Percentiles rank a stretch among this genome's conserved stretches.
Evolutionary conservation across 192 early-diverging fungal genomes (phyloP).

Genomic region (Umbelopsis ramanniana): DNA sequence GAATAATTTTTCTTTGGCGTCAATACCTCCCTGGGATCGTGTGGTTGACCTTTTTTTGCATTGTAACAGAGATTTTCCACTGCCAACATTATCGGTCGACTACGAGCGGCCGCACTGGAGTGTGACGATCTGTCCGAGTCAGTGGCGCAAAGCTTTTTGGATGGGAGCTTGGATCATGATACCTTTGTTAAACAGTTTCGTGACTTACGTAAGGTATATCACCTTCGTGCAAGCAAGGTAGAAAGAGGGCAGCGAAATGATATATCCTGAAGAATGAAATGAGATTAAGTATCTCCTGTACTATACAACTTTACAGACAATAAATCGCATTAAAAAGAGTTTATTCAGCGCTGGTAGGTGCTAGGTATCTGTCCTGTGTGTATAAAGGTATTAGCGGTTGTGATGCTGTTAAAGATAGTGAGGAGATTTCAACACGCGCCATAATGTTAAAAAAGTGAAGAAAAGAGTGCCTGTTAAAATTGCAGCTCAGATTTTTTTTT

Average conservation of each 20-base stretch:
- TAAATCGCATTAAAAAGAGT: neutral
- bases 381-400: too few species aligned
- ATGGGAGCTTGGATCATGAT: conserved; percentile 54
- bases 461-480: neutral
- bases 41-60: neutral
- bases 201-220: conserved; percentile 59
- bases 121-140: conserved; percentile 60
- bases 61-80: conserved; percentile 47
- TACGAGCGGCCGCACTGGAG: conserved; percentile 51
- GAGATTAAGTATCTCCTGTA: conserved; percentile 11
- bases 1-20: neutral
- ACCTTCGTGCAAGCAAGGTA: conserved; percentile 55
- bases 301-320: neutral
- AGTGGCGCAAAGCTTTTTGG: conserved; percentile 54
- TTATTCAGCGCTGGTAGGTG: neutral
- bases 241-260: conserved; percentile 43
- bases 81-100: conserved; percentile 46
- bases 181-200: conserved; percentile 54
- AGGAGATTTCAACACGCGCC: too few species aligned
- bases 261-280: conserved; percentile 29
- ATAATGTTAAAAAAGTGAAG: too few species aligned
- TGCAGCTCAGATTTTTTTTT: neutral
- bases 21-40: too few species aligned
- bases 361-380: neutral
- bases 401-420: too few species aligned